A percentile compares a stretch with the other conserved stretches of the same genome.
Conservation (phyloP, 2,329 filamentous ascomycete genomes). For the Trichoderma citrinoviride region DNA sequence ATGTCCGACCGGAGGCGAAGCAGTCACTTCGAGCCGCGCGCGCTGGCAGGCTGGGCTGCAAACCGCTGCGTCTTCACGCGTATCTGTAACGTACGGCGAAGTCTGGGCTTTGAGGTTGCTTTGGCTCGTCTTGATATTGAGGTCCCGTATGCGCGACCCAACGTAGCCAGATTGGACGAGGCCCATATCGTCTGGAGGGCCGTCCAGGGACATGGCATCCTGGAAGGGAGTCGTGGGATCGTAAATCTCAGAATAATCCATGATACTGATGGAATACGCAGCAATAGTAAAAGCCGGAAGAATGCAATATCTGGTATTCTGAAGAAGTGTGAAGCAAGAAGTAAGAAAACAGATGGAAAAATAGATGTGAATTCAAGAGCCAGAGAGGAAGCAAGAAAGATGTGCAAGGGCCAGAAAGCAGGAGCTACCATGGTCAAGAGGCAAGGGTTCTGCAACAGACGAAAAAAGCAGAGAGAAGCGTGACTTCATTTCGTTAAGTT, state of each 20-base stretch:
- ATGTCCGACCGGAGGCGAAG: conserved; percentile 25
- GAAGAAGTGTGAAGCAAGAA: neutral
- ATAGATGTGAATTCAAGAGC: neutral
- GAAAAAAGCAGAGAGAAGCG: neutral
- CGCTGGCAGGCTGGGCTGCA: conserved; percentile 31
- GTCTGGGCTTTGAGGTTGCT: conserved; percentile 11
- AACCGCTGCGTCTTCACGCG: conserved; percentile 27
- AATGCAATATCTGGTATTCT: neutral
- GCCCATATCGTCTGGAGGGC: conserved; percentile 16
- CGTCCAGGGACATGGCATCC: conserved; percentile 18
- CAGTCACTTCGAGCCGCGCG: conserved; percentile 25
- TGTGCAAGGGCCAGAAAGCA: neutral
- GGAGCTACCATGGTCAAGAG: neutral
- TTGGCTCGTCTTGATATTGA: conserved; percentile 28
- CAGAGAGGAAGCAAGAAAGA: neutral
- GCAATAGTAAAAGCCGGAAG: neutral
- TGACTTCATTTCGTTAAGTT: conserved; percentile 14
- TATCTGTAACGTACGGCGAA: neutral
- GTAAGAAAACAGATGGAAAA: neutral
- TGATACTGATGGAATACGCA: neutral
- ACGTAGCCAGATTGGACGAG: conserved; percentile 32
- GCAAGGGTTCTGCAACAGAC: conserved; percentile 1
- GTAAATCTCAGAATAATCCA: conserved; percentile 22
- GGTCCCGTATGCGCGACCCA: conserved; percentile 31
- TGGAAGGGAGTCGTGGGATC: conserved; percentile 5